Base-by-base conservation (phyloP, 768 basidiomycete species). In the Serendipita sp. region DNA sequence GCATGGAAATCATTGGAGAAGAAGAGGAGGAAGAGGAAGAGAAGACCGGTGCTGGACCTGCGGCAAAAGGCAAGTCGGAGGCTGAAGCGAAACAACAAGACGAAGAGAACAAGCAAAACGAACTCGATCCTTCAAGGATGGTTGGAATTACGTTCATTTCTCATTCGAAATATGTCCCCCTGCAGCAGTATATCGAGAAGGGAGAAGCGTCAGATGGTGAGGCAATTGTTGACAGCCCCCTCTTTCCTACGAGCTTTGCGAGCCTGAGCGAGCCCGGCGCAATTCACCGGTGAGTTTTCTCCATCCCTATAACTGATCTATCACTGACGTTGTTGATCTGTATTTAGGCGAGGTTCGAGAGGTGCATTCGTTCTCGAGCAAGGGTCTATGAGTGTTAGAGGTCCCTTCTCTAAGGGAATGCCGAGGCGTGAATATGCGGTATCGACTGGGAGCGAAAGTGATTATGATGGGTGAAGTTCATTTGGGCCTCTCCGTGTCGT, bases 171-270 rank as follows among this genome's bases (percentile, higher is more conserved):
- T 68, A 28, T 68, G 72, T 32, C 67, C 69, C 54, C 60, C 67
- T 36, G 65, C 69, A 11, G 73, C 75, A 2, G 68, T 75, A 58
- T 69, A 69, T 46, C 68, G 58, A 69, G 72, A 69, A 45, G 58
- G 0, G 44, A 60, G 71, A 18, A 73, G 72, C 13, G 73, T 67
- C 78, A 2, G 74, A 81, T n/a, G 81, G 79, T 7, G 87, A 89
- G 68, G 79, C 88, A 3, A 78, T 76, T 0, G 83, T 85, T 1
- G 90, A 88, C 0, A 81, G 84, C 68, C 90, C 89, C 13, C 75
- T 91, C 4, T 94, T 94, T 76, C 88, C 88, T 2, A 85, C 82
- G 68, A 88, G 82, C 71, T 94, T 91, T 73, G 82, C 87, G 36
- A 80, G 80, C 64, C 73, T 91, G n/a, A 18, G 8, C 35, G 56